These are phyloP conservation scores for Zymoseptoria tritici DNA, from an alignment of 2,329 filamentous ascomycete genomes.

Conservation along the genomic window DNA sequence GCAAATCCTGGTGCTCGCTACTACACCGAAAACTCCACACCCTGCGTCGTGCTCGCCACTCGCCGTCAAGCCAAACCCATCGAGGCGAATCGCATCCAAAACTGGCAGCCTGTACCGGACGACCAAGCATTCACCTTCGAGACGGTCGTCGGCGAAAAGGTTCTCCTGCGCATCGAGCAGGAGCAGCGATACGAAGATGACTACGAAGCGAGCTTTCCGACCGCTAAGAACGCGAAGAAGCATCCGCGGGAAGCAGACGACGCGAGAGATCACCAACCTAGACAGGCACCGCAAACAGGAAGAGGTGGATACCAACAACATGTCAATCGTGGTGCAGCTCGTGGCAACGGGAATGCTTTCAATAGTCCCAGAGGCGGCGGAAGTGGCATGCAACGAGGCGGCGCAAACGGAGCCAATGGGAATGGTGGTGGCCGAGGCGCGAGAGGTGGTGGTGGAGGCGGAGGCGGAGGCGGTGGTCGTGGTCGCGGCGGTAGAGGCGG, in stretches of 20 bases:
- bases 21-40: constrained; percentile 71
- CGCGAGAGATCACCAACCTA: constrained; percentile 24
- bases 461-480: constrained; percentile 18
- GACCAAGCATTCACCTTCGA: constrained; percentile 71
- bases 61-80: constrained; percentile 66
- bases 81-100: constrained; percentile 72
- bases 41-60: constrained; percentile 75
- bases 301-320: not conserved
- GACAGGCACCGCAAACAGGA: not conserved
- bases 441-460: constrained; percentile 27
- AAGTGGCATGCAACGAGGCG: not conserved
- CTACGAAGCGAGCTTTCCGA: constrained; percentile 56
- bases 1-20: constrained; percentile 58
- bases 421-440: constrained; percentile 31
- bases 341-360: constrained; percentile 25
- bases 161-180: constrained; percentile 70
- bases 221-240: constrained; percentile 55
- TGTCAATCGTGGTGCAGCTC: constrained; percentile 19
- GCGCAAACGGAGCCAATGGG: constrained; percentile 31
- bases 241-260: constrained; percentile 51
- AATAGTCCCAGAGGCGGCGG: constrained; percentile 26
- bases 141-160: constrained; percentile 78
- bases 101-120: constrained; percentile 69
- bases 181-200: constrained; percentile 57
- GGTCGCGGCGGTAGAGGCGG: constrained; percentile 17